phyloP scores from a whole-genome alignment of 2,329 filamentous ascomycete species.

The Calonectria hawksworthii region DNA sequence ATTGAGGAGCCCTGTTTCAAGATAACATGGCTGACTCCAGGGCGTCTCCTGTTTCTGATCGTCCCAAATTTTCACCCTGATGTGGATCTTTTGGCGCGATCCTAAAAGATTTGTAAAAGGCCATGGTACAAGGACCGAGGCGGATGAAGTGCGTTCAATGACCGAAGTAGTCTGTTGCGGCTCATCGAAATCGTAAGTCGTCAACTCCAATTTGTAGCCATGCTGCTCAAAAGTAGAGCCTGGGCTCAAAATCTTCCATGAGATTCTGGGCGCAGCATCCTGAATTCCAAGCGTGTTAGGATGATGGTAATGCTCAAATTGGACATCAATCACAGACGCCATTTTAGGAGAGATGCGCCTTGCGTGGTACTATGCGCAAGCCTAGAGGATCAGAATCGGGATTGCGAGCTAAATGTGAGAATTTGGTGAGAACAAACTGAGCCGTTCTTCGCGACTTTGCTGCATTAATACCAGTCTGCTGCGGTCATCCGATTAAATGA shows the following conservation, averaged over 20 bases:
- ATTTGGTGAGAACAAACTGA: background rate
- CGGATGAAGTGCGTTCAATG: background rate
- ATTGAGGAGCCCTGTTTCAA: slow-evolving; percentile 50
- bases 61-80: slow-evolving; percentile 20
- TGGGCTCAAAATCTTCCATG: slow-evolving; percentile 23
- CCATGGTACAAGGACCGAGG: slow-evolving; percentile 23
- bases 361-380: too few relatives aligned
- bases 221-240: slow-evolving; percentile 5
- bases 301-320: slow-evolving; percentile 28
- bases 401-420: background rate
- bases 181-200: background rate
- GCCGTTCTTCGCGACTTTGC: background rate
- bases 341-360: background rate
- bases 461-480: background rate
- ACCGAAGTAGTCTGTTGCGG: background rate
- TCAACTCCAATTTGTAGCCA: slow-evolving; percentile 27
- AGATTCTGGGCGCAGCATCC: slow-evolving; percentile 22
- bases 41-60: background rate
- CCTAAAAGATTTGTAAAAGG: slow-evolving; percentile 1
- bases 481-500: background rate
- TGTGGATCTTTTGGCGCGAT: slow-evolving; percentile 19
- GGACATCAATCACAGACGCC: slow-evolving; percentile 16
- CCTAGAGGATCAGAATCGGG: too few relatives aligned
- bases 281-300: slow-evolving; percentile 25
- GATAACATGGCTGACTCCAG: slow-evolving; percentile 23